A percentile compares a stretch with the other conserved stretches of the same genome.
These are phyloP conservation scores for Termitomyces sp. DNA, from an alignment of 768 basidiomycete species.

Conservation along the genomic window DNA sequence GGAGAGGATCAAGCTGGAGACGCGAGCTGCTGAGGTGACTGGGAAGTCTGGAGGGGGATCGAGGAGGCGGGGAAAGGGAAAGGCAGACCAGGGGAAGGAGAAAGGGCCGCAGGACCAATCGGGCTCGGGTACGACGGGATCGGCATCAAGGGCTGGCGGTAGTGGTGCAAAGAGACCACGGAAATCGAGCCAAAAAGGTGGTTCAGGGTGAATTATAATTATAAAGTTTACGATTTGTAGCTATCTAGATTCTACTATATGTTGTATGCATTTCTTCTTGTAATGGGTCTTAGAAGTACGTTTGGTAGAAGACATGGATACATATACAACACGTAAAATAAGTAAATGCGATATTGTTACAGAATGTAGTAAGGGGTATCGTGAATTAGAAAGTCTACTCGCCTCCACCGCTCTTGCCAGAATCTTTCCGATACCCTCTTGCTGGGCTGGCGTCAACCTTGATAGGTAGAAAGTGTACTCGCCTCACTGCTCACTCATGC, in stretches of 20 bases:
- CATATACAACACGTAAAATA: neutral
- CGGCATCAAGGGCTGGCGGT: neutral
- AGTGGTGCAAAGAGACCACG: neutral
- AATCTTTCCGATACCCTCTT: slow-evolving; percentile 72
- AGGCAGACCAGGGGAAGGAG: slow-evolving; percentile 1
- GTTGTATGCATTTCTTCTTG: neutral
- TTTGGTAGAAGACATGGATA: neutral
- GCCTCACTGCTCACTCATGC: slow-evolving; percentile 22
- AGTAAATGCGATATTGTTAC: neutral
- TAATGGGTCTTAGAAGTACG: neutral
- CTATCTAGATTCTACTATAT: neutral
- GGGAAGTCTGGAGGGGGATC: neutral
- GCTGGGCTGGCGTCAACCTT: slow-evolving; percentile 67
- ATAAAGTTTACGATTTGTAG: neutral
- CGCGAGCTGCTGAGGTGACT: neutral
- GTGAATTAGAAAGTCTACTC: neutral
- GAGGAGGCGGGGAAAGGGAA: neutral
- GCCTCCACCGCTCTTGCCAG: slow-evolving; percentile 29
- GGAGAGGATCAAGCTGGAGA: slow-evolving; percentile 52
- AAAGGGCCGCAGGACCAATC: neutral
- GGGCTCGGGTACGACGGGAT: neutral
- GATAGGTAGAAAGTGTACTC: slow-evolving; percentile 55
- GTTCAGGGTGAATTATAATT: neutral
- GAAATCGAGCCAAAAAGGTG: neutral
- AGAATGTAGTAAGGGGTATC: neutral